Percentiles rank a stretch among this genome's conserved stretches.
Evolutionary conservation across 768 basidiomycete genomes (phyloP).

Genomic region (Mycena albidolilacea): DNA sequence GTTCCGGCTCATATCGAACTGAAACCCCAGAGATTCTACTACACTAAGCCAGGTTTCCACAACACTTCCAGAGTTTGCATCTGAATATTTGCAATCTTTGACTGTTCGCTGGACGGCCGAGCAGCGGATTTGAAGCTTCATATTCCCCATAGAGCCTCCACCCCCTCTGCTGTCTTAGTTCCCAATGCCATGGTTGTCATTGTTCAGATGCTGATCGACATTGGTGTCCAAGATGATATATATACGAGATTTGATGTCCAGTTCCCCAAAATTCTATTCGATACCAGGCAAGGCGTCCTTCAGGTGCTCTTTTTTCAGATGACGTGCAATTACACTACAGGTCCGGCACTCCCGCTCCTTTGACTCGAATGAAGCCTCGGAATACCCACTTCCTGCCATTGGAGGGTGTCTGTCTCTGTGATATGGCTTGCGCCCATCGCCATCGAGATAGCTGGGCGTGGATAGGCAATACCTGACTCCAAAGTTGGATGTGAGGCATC

Average conservation of each 20-base stretch:
- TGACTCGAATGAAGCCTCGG: constrained; percentile 37
- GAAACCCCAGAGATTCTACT: neutral
- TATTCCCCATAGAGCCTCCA: constrained; percentile 1
- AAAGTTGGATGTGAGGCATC: constrained; percentile 38
- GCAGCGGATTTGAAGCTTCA: constrained; percentile 8
- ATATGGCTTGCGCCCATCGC: constrained; percentile 37
- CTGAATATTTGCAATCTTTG: neutral
- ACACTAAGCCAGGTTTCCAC: constrained; percentile 3
- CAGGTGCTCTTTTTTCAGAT: constrained; percentile 42
- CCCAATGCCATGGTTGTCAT: neutral
- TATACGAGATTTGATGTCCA: neutral
- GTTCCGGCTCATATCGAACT: constrained; percentile 1
- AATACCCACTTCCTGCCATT: constrained; percentile 36
- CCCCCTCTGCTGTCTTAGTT: neutral
- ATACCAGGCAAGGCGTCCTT: constrained; percentile 42
- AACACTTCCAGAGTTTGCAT: neutral
- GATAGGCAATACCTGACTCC: constrained; percentile 38
- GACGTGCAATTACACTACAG: constrained; percentile 39
- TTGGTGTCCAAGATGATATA: neutral
- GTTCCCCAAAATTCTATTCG: neutral
- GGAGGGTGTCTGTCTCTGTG: constrained; percentile 39
- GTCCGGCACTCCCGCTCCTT: constrained; percentile 38
- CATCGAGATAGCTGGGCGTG: constrained; percentile 35
- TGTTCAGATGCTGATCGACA: neutral
- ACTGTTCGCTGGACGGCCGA: neutral